Conservation (phyloP, 108 stramenopile genomes). For the Parietichytrium sp. region DNA sequence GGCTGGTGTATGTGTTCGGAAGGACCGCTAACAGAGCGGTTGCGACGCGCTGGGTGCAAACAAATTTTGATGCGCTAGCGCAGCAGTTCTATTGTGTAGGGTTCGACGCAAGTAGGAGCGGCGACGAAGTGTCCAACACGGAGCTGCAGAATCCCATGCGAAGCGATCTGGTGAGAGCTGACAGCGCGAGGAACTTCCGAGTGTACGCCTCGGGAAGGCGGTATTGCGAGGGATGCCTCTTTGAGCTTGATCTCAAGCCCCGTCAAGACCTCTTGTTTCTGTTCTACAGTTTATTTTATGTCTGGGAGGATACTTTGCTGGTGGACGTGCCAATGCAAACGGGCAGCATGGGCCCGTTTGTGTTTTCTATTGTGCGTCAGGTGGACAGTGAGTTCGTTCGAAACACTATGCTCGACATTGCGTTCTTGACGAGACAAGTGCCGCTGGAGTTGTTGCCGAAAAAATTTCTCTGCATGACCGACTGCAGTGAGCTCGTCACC, state of each 20-base stretch:
- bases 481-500: slow-evolving; percentile 26
- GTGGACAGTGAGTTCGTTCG: not conserved
- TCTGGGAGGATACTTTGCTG: not conserved
- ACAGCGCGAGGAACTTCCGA: not conserved
- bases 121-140: not conserved
- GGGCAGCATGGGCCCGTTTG: not conserved
- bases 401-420: slow-evolving; percentile 22
- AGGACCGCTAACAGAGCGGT: not conserved
- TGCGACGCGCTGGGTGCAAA: not conserved
- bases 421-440: not conserved
- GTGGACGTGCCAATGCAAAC: not conserved
- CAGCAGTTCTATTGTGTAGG: not conserved
- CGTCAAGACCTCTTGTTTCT: slow-evolving; percentile 19
- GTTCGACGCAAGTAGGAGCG: not conserved
- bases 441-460: slow-evolving; percentile 11
- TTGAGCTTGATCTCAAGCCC: not conserved
- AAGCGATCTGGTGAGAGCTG: not conserved
- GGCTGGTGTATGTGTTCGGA: not conserved
- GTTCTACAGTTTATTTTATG: not conserved
- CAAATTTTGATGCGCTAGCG: not conserved
- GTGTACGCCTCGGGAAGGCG: not conserved
- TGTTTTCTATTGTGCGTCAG: not conserved
- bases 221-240: not conserved
- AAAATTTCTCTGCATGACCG: not conserved
- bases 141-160: not conserved